These are phyloP conservation scores for Eucommia ulmoides DNA, from an alignment of 257 asterid genomes.

Conservation along the genomic window DNA sequence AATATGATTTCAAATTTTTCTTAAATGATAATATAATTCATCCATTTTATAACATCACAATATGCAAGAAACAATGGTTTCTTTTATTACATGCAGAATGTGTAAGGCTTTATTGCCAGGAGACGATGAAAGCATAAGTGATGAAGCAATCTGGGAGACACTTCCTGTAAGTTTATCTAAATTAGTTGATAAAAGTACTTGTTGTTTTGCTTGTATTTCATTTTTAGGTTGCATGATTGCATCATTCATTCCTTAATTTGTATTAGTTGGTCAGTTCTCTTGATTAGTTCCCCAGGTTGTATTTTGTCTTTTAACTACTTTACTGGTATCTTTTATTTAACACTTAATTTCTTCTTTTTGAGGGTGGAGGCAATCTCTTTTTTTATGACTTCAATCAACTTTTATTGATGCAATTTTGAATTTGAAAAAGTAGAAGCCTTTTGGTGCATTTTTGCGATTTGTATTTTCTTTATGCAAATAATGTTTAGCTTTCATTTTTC, in stretches of 20 bases:
- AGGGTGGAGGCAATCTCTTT: not conserved
- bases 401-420: no score
- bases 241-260: no score
- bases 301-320: no score
- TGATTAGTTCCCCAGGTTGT: no score
- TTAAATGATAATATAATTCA: not conserved
- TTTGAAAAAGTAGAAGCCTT: no score
- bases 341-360: not conserved
- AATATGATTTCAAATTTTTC: no score
- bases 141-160: conserved; percentile 94
- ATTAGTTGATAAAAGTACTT: not conserved
- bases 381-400: not conserved
- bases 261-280: no score
- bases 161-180: conserved; percentile 71
- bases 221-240: not conserved
- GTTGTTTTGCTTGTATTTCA: not conserved
- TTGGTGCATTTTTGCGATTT: not conserved
- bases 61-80: not conserved
- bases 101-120: conserved; percentile 93
- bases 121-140: conserved; percentile 88
- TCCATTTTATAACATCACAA: not conserved
- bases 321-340: not conserved
- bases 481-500: not conserved
- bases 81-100: conserved; percentile 50
- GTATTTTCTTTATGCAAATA: not conserved